Conservation (phyloP, 257 asterid species). For the Rhazya stricta region DNA sequence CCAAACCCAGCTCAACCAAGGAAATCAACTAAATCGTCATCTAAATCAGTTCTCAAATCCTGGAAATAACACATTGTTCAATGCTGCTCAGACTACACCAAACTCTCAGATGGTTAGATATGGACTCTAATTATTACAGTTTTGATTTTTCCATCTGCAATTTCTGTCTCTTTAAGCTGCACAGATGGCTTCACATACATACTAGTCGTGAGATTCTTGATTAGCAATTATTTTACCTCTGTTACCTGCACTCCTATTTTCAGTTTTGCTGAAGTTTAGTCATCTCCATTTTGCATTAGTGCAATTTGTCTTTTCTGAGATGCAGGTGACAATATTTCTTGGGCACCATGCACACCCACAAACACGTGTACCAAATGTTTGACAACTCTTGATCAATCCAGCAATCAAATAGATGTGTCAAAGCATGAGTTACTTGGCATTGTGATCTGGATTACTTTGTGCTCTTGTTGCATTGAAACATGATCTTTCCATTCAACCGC, state of each 20-base stretch:
- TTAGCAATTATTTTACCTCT: neutral
- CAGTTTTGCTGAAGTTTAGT: neutral
- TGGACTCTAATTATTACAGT: neutral
- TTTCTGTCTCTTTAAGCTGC: slow-evolving; percentile 2
- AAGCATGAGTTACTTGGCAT: neutral
- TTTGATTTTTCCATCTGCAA: slow-evolving; percentile 1
- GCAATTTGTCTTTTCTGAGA: too few relatives aligned
- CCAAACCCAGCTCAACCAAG: slow-evolving; percentile 75
- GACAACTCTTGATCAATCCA: neutral
- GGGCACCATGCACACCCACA: neutral
- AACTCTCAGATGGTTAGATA: slow-evolving; percentile 75
- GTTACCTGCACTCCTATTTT: neutral
- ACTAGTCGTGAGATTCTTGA: neutral
- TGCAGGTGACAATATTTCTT: neutral
- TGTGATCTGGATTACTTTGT: neutral
- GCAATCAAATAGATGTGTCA: neutral
- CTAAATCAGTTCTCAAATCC: slow-evolving; percentile 80
- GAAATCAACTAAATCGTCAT: slow-evolving; percentile 88
- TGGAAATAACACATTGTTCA: slow-evolving; percentile 78
- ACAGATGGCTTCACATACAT: neutral
- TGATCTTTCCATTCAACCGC: too few relatives aligned
- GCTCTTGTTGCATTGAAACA: too few relatives aligned
- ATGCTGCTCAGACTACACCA: slow-evolving; percentile 80
- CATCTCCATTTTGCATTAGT: too few relatives aligned
- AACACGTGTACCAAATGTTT: too few relatives aligned